A percentile compares a stretch with the other conserved stretches of the same genome.
These are phyloP conservation scores for Blastomyces silverae DNA, from an alignment of 2,329 filamentous ascomycete species.

Conservation along the genomic window DNA sequence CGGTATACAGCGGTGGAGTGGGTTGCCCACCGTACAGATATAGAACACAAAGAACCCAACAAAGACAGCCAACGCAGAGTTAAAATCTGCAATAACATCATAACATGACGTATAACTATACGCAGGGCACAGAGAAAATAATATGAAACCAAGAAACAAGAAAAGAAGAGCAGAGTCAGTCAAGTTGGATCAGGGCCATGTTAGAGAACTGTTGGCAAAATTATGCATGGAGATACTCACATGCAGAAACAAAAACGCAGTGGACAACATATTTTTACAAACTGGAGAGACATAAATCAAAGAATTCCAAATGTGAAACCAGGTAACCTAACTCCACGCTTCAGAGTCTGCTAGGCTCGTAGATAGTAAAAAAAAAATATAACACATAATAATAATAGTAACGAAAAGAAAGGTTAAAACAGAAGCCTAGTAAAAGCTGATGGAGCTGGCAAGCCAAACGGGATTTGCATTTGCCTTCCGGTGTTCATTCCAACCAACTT, in stretches of 20 bases:
- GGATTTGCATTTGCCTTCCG: constrained; percentile 19
- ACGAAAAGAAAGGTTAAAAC: not conserved
- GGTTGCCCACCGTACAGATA: not conserved
- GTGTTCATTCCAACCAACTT: constrained; percentile 54
- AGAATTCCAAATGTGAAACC: constrained; percentile 4
- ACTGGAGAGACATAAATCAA: not conserved
- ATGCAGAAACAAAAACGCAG: not conserved
- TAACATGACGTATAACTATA: not conserved
- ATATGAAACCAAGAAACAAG: not conserved
- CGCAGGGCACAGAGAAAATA: not conserved
- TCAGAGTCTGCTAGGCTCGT: not conserved
- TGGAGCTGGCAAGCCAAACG: constrained; percentile 24
- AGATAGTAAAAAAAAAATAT: not conserved
- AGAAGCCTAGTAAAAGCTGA: constrained; percentile 12
- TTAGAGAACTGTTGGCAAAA: not conserved
- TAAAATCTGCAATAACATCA: constrained; percentile 3
- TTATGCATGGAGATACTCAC: not conserved
- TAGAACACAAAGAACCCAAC: constrained; percentile 10
- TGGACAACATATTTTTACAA: constrained; percentile 6
- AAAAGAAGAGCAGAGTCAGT: not conserved
- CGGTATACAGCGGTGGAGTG: not conserved
- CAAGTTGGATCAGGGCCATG: not conserved
- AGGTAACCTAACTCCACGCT: constrained; percentile 1
- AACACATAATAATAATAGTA: not conserved
- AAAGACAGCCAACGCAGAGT: not conserved